A percentile compares a stretch with the other conserved stretches of the same genome.
These are phyloP conservation scores for Pleurotus tuber-regium DNA, from an alignment of 768 basidiomycete species.

Conservation along the genomic window DNA sequence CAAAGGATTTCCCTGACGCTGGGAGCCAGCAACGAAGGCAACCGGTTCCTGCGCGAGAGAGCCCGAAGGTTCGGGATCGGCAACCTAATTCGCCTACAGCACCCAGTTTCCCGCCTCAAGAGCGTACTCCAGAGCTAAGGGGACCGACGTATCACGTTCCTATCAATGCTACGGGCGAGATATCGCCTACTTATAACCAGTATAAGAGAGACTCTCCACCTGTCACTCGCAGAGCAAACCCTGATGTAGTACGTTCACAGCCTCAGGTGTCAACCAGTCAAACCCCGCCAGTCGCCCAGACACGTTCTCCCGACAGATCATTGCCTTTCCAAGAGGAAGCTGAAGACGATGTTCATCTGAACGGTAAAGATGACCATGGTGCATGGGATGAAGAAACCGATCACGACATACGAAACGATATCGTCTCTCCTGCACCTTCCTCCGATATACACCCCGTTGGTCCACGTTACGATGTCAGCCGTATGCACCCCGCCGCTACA, in stretches of 20 bases:
- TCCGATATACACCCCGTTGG: conserved; percentile 53
- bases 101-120: conserved; percentile 31
- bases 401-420: conserved; percentile 27
- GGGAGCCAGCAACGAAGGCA: conserved; percentile 36
- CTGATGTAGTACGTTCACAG: conserved; percentile 14
- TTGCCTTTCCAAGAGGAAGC: conserved; percentile 76
- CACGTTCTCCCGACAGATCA: conserved; percentile 68
- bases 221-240: conserved; percentile 22
- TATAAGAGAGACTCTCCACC: conserved; percentile 46
- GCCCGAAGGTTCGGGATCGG: conserved; percentile 42
- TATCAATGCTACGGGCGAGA: conserved; percentile 46
- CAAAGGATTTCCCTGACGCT: conserved; percentile 47
- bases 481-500: conserved; percentile 27
- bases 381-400: conserved; percentile 24
- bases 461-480: conserved; percentile 8
- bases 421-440: conserved; percentile 49
- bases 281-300: conserved; percentile 51
- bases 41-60: conserved; percentile 41
- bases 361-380: conserved; percentile 29
- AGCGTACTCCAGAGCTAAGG: conserved; percentile 53
- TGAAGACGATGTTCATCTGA: conserved; percentile 55
- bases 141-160: conserved; percentile 47
- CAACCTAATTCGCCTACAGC: conserved; percentile 40
- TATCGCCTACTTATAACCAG: conserved; percentile 41
- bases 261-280: conserved; percentile 34